A percentile compares a stretch with the other conserved stretches of the same genome.
phyloP scores from a whole-genome alignment of 495 filamentous ascomycete species.

The Haplographium delicatum region DNA sequence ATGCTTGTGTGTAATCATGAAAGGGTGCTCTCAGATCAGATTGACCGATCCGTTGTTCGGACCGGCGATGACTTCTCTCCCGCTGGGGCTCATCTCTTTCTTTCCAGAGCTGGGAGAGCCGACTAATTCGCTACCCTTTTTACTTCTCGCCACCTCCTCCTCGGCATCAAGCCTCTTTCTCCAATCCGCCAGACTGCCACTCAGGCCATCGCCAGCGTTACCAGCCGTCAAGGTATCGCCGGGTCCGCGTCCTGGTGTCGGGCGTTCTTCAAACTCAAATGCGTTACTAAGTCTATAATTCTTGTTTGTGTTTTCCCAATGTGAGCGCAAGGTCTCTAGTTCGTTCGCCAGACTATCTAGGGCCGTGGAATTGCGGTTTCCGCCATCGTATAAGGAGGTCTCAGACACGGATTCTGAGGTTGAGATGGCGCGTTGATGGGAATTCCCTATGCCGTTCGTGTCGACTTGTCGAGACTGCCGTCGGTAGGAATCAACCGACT shows the following conservation, averaged over 20 bases:
- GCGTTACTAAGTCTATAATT: constrained; percentile 82
- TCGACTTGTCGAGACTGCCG: constrained; percentile 60
- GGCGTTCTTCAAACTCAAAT: constrained; percentile 72
- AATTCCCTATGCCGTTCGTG: constrained; percentile 21
- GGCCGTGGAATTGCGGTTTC: constrained; percentile 63
- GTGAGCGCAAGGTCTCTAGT: constrained; percentile 77
- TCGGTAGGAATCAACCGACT: constrained; percentile 89
- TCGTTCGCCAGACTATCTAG: constrained; percentile 88
- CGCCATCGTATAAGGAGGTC: constrained; percentile 42
- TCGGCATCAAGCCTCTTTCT: constrained; percentile 65
- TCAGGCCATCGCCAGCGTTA: constrained; percentile 44
- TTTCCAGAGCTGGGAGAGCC: constrained; percentile 1
- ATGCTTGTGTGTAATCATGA: too few relatives aligned
- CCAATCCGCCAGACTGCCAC: constrained; percentile 69
- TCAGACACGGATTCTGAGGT: constrained; percentile 42
- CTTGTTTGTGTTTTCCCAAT: constrained; percentile 95
- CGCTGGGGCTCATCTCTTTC: constrained; percentile 20
- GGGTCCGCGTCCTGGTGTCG: constrained; percentile 41
- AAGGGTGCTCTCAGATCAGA: constrained; percentile 12
- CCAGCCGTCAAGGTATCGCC: constrained; percentile 29
- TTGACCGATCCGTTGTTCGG: constrained; percentile 14
- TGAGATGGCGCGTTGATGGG: constrained; percentile 29
- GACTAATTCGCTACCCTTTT: constrained; percentile 12
- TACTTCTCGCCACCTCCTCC: constrained; percentile 30
- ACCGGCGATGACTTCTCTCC: constrained; percentile 1